Evolutionary conservation across 2,329 filamentous ascomycete genomes (phyloP).

Genomic region (Monosporascus sp.): DNA sequence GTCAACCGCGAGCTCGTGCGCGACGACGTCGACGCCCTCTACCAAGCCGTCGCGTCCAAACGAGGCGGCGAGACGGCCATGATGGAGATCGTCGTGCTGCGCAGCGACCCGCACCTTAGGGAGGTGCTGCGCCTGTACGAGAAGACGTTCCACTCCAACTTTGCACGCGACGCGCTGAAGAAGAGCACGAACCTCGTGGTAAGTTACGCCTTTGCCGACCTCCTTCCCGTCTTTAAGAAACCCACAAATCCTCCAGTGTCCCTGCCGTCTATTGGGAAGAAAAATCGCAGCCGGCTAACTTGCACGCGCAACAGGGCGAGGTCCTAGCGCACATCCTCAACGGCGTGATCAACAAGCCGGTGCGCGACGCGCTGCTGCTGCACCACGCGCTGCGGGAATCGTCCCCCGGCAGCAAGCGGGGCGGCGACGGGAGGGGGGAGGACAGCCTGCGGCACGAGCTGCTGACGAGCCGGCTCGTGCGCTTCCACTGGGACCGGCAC

Average conservation of each 20-base stretch:
- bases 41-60: slow-evolving; percentile 61
- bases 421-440: slow-evolving; percentile 33
- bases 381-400: slow-evolving; percentile 82
- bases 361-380: slow-evolving; percentile 84
- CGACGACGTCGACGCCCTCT: slow-evolving; percentile 68
- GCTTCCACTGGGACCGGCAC: slow-evolving; percentile 85
- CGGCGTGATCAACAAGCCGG: slow-evolving; percentile 90
- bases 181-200: slow-evolving; percentile 92
- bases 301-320: slow-evolving; percentile 61
- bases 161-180: slow-evolving; percentile 78
- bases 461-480: slow-evolving; percentile 79
- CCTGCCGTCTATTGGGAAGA: slow-evolving; percentile 1
- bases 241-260: no score
- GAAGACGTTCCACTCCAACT: slow-evolving; percentile 67
- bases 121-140: slow-evolving; percentile 78
- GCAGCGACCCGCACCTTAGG: slow-evolving; percentile 75
- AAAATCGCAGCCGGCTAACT: not conserved
- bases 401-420: not conserved
- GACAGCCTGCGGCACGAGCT: slow-evolving; percentile 75
- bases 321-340: slow-evolving; percentile 92
- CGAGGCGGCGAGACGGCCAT: slow-evolving; percentile 84
- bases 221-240: not conserved
- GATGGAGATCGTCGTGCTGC: slow-evolving; percentile 74
- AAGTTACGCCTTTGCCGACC: slow-evolving; percentile 31
- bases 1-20: slow-evolving; percentile 57